Evolutionary conservation across 2,329 filamentous ascomycete species (phyloP), one percentile per base, ranked within the genome.

Genomic region (Fusarium stilboides): DNA sequence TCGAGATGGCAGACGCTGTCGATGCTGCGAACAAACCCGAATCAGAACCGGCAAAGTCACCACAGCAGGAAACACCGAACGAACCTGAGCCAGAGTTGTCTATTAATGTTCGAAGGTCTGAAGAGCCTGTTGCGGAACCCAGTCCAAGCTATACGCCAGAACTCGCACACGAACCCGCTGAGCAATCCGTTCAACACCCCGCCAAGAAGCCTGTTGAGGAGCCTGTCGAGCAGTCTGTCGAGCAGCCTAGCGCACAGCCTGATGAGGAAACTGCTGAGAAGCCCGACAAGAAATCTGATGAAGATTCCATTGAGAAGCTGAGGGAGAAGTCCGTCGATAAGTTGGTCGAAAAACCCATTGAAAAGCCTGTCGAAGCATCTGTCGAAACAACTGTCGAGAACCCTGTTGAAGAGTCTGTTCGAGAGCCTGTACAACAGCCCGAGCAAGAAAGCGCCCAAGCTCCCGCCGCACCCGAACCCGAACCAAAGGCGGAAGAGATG

Each of bases 401-500:
- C 12, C 10, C 15, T 13, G 28, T 31, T 20, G n/a, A 20, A 40
- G 37, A 40, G 10, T 12, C 40, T 22, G 33, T 33, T 15, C 37
- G 44, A 34, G 42, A 60, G 17, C 20, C 28, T 20, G 47, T 52
- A 5, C 44, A 49, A 39, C 51, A 63, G 37, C 14, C 22, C 13
- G 37, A 51, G 12, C 39, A 56, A 26, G 51, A 55, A 17, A n/a
- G 19, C 24, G 56, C 45, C 8, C 44, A 57, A 40, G 49, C 26
- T 15, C 53, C 54, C 63, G 57, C 69, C 17, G 14, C 22, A 22
- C 39, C 65, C 4, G 71, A 74, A 22, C 69, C 69, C 34, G 75
- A 78, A 53, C 76, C 81, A 4, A 82, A 82, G 62, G 73, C 78
- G 2, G 82, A 83, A 57, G 79, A 83, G 44, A 80, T 82, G 77